Base-by-base conservation (phyloP, 192 early-diverging fungal genomes). In the Gryganskiella cystojenkinii region DNA sequence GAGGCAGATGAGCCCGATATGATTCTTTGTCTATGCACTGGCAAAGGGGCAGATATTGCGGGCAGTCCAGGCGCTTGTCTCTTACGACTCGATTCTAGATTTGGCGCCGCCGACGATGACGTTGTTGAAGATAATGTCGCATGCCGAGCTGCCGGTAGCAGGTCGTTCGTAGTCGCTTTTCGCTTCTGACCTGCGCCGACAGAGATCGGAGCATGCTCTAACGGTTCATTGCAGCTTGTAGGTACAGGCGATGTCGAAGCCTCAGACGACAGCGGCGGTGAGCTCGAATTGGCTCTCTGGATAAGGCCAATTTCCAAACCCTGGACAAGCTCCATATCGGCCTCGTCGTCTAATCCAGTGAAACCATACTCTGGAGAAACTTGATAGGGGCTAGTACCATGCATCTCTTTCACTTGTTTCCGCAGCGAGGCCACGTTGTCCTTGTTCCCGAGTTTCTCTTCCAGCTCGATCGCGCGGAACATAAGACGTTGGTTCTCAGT, bases 401-500 rank as follows among this genome's bases (percentile, higher is more conserved):
- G 74, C 66, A 78, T 78, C 61, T 68, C 74, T 25, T 46, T 22
- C 8, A 78, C 74, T 28, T 78, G 74, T 24, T 78, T 78, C 7
- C 74, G 66, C 14, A 78, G 43, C 1, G 74, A 78, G 40, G 68
- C 66, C 17, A 78, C 74, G 33, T 78, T 78, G n/a, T 78, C 74
- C 67, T 69, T 64, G 56, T 78, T 78, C 20, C 74, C 74, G n/a
- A 78, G 55, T 27, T 55, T 52, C 45, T 78, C 74, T 15, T 78
- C 74, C 46, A 78, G 28, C 30, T 78, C 74, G 33, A 78, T 78
- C 37, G 74, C 66, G 40, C 53, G 68, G 54, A 69, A 78, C 74
- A 78, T 78, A 9, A 78, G 51, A 3, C 74, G 60, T 47, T 78
- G 74, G 35, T 78, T 78, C 74, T 78, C 74, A 13, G 69, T 78